Conservation (phyloP, 176 grass and related monocot genomes). For the Phragmites australis region DNA sequence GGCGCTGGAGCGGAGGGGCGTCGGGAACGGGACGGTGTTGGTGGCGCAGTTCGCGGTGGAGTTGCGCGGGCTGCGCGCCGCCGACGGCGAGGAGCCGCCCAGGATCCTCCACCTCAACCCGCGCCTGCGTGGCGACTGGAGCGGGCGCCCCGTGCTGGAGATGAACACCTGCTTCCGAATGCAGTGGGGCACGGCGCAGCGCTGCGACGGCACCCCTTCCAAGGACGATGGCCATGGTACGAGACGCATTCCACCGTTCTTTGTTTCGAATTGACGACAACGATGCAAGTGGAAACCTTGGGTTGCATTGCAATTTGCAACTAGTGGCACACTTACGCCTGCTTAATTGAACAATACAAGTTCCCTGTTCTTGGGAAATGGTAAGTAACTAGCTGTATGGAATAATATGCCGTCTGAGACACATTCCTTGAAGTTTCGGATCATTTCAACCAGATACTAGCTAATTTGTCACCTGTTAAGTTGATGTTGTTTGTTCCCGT, state of each 20-base stretch:
- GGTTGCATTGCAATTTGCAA: neutral
- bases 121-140: constrained; percentile 82
- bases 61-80: constrained; percentile 63
- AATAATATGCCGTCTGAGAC: neutral
- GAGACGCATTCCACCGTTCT: neutral
- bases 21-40: constrained; percentile 71
- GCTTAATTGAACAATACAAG: neutral
- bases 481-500: neutral
- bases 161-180: constrained; percentile 91
- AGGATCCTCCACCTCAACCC: constrained; percentile 95
- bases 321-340: neutral
- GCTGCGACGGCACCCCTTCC: constrained; percentile 61
- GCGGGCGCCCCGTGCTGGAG: constrained; percentile 69
- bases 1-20: constrained; percentile 50
- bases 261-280: neutral
- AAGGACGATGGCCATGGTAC: constrained; percentile 65
- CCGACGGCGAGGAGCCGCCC: constrained; percentile 78
- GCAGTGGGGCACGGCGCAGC: constrained; percentile 90
- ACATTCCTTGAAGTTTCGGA: neutral
- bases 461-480: constrained; percentile 6
- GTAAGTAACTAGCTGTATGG: neutral
- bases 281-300: neutral
- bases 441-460: neutral
- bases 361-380: neutral
- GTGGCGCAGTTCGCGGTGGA: constrained; percentile 93